phyloP scores from a whole-genome alignment of 108 stramenopile species.

The Cyclostephanos invisitatus region DNA sequence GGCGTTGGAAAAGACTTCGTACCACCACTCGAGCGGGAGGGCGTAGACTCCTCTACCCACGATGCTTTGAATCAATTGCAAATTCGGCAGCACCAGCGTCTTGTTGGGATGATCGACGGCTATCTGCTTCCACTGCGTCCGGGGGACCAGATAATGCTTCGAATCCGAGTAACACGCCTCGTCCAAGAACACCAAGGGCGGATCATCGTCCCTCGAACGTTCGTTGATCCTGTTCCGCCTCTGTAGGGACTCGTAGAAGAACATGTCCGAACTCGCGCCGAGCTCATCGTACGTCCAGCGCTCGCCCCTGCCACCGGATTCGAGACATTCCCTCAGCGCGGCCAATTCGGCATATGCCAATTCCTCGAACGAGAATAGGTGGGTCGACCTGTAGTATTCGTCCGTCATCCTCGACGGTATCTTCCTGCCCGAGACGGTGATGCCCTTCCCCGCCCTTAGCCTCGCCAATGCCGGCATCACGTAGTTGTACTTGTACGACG shows the following conservation, averaged over 20 bases:
- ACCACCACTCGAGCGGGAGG: conserved; percentile 89
- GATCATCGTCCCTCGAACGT: conserved; percentile 11
- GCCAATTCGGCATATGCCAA: conserved; percentile 72
- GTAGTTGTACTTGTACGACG: conserved; percentile 83
- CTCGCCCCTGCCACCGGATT: conserved; percentile 49
- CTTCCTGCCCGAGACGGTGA: conserved; percentile 17
- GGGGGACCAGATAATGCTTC: conserved; percentile 48
- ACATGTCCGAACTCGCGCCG: conserved; percentile 8
- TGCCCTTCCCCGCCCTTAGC: conserved; percentile 33
- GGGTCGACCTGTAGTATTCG: conserved; percentile 53
- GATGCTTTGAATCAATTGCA: conserved; percentile 70
- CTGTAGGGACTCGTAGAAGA: conserved; percentile 33
- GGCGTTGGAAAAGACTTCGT: conserved; percentile 46
- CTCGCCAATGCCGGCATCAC: conserved; percentile 57
- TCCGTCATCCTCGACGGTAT: conserved; percentile 38
- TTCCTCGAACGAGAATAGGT: conserved; percentile 78
- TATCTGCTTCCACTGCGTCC: conserved; percentile 70
- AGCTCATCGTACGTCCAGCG: conserved; percentile 8
- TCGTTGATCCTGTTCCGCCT: conserved; percentile 33
- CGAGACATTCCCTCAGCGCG: conserved; percentile 51
- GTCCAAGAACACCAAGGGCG: conserved; percentile 71
- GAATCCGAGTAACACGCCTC: conserved; percentile 63
- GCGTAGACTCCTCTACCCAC: conserved; percentile 74
- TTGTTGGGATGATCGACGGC: conserved; percentile 59
- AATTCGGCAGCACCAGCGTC: conserved; percentile 52